Evolutionary conservation across 2,329 filamentous ascomycete species (phyloP).

Genomic region (Fusarium drepaniforme): DNA sequence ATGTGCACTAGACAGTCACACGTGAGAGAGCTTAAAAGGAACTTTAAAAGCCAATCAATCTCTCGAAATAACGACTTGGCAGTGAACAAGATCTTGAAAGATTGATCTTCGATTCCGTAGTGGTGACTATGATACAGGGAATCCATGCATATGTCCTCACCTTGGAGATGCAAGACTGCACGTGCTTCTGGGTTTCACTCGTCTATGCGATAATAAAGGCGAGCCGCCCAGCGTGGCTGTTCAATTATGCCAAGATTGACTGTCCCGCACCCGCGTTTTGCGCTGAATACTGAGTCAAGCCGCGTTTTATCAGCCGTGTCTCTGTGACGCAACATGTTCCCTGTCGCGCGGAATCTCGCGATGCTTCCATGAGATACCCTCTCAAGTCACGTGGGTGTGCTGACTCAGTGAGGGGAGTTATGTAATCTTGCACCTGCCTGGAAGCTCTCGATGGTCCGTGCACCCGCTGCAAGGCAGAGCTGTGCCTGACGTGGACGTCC

Average conservation of each 20-base stretch:
- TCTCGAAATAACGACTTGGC: too few species aligned
- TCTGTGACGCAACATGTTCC: neutral
- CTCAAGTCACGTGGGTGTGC: conserved; percentile 20
- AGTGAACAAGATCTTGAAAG: neutral
- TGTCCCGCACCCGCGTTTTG: neutral
- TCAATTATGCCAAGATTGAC: neutral
- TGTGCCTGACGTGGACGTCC: conserved; percentile 61
- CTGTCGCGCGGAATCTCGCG: conserved; percentile 11
- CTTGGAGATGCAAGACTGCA: neutral
- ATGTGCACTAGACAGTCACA: neutral
- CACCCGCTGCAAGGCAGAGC: conserved; percentile 52
- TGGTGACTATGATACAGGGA: neutral
- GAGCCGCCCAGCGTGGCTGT: neutral
- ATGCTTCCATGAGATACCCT: neutral
- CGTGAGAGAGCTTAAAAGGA: neutral
- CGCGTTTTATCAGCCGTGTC: neutral
- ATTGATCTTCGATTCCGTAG: neutral
- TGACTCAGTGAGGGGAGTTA: conserved; percentile 34
- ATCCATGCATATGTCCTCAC: neutral
- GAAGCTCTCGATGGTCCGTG: conserved; percentile 44
- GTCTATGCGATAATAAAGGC: neutral
- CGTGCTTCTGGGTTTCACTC: neutral
- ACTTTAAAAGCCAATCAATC: neutral
- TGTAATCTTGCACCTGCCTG: conserved; percentile 40
- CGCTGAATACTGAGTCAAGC: neutral